These are phyloP conservation scores for Myriangium duriaei DNA, from an alignment of 2,329 filamentous ascomycete genomes.

Conservation along the genomic window DNA sequence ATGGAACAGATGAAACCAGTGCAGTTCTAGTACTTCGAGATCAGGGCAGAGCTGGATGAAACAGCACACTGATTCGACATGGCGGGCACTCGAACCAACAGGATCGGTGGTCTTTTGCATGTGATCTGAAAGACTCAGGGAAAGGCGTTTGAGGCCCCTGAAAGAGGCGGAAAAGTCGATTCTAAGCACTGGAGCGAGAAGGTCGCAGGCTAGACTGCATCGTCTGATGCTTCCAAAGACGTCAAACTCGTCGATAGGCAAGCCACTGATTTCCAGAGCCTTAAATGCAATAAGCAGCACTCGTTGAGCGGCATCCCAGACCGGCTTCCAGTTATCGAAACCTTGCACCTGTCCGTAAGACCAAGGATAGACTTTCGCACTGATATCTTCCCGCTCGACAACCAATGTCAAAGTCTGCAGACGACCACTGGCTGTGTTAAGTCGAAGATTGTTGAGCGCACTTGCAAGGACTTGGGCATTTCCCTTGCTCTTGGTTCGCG, in stretches of 20 bases:
- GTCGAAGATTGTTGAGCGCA: neutral
- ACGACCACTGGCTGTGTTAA: neutral
- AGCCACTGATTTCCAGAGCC: neutral
- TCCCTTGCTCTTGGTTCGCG: neutral
- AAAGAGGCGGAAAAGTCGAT: neutral
- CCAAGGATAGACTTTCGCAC: neutral
- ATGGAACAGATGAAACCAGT: neutral
- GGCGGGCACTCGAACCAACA: neutral
- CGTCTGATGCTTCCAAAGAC: neutral
- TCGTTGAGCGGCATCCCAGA: neutral
- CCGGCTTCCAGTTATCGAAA: neutral
- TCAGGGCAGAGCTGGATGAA: neutral
- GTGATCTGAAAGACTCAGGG: neutral
- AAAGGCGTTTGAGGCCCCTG: neutral
- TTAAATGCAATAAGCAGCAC: neutral
- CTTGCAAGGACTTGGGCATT: neutral
- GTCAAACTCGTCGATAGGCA: neutral
- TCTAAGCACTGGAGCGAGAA: neutral
- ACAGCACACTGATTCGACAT: neutral
- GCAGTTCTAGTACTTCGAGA: neutral
- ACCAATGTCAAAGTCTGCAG: neutral
- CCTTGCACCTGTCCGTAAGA: neutral
- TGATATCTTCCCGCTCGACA: neutral
- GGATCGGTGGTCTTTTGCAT: neutral
- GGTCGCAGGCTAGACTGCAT: neutral